Evolutionary conservation across 2,329 filamentous ascomycete genomes (phyloP).

Genomic region (Phaeosphaeriaceae sp.): DNA sequence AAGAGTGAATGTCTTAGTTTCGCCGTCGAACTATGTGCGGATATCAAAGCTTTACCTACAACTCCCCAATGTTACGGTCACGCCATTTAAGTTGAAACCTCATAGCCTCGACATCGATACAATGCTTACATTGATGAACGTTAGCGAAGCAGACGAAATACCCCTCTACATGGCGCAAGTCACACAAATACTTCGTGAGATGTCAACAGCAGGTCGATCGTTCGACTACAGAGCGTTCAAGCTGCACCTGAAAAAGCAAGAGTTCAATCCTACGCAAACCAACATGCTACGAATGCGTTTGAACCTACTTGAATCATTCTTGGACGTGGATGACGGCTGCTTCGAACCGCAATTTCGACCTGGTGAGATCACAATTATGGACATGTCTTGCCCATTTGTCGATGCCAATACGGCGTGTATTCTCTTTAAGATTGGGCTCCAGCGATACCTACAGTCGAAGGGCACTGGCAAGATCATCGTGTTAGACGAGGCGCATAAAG

Average conservation of each 20-base stretch:
- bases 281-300: constrained; percentile 66
- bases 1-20: constrained; percentile 29
- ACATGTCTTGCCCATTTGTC: constrained; percentile 75
- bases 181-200: constrained; percentile 59
- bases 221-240: constrained; percentile 58
- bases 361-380: constrained; percentile 68
- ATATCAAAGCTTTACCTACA: constrained; percentile 27
- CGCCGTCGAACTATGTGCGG: constrained; percentile 32
- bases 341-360: constrained; percentile 36
- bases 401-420: constrained; percentile 70
- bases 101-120: constrained; percentile 58
- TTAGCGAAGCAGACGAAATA: constrained; percentile 28
- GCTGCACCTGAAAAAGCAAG: constrained; percentile 10
- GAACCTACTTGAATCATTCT: constrained; percentile 68
- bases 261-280: constrained; percentile 51
- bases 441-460: constrained; percentile 65
- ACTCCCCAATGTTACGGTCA: constrained; percentile 52
- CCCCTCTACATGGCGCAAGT: constrained; percentile 62
- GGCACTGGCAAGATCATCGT: constrained; percentile 65
- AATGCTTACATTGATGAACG: constrained; percentile 48
- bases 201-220: constrained; percentile 55
- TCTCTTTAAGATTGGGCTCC: constrained; percentile 74
- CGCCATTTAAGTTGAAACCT: constrained; percentile 56
- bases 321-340: constrained; percentile 47
- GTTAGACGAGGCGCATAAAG: constrained; percentile 79